Evolutionary conservation across 148 eudicot species (phyloP).

Genomic region (Camellia sinensis): DNA sequence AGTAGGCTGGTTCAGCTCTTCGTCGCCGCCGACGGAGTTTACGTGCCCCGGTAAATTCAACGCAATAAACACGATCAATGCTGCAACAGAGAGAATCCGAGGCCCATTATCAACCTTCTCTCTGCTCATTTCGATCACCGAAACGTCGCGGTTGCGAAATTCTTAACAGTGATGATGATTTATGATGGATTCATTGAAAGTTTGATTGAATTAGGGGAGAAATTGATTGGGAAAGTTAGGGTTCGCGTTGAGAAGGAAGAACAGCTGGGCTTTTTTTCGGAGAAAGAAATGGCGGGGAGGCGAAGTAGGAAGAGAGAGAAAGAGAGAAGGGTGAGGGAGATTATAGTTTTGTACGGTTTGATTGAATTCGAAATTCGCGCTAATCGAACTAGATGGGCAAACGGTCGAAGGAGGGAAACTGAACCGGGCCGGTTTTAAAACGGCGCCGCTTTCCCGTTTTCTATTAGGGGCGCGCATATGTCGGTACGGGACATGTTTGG

Average conservation of each 20-base stretch:
- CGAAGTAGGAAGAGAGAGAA: constrained; percentile 26
- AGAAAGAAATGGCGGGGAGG: constrained; percentile 44
- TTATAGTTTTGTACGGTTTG: not conserved
- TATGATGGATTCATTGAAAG: not conserved
- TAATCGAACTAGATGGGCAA: not conserved
- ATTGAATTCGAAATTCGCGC: not conserved
- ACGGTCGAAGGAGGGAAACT: not conserved
- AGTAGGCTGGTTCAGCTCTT: not conserved
- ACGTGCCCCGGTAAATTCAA: constrained; percentile 8
- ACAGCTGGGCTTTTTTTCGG: constrained; percentile 9
- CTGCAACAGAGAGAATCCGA: not conserved
- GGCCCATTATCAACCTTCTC: not conserved
- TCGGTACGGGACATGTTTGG: no score
- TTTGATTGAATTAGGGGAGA: not conserved
- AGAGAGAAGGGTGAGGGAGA: constrained; percentile 18
- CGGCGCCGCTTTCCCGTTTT: not conserved
- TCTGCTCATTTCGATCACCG: constrained; percentile 19
- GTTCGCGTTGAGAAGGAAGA: constrained; percentile 1
- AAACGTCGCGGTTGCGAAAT: not conserved
- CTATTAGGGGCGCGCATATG: no score
- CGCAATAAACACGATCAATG: not conserved
- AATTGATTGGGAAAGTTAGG: not conserved
- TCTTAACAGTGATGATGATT: not conserved
- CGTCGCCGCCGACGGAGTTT: not conserved
- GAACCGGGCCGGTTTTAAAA: not conserved